Evolutionary conservation across 305 asterid genomes (phyloP), one percentile per base, ranked within the genome.

Genomic region (Solanum hybrid): DNA sequence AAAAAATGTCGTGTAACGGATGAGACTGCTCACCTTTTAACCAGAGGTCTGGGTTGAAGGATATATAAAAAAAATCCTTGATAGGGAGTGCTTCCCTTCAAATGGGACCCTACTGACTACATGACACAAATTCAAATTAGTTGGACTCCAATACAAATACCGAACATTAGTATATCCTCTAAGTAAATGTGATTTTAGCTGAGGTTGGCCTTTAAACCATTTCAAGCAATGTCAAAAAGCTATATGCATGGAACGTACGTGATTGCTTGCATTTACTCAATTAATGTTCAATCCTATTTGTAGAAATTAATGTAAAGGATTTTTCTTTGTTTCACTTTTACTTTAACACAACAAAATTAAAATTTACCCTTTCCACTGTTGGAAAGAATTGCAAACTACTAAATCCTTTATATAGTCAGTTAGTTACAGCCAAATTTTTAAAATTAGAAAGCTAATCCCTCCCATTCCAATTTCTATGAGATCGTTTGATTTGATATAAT

Each of bases 81-180:
- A 0, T 65, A 65, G 1, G 6, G 10, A 65, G 6, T 0, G 1
- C 0, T 65, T 65, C 12, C 12, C 12, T 5, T 0, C 13, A 6
- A 57, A 57, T 57, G 27, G 6, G 2, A 1, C 0, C 27, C 4
- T 57, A 57, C 10, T 14, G 1, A 6, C 27, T 8, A 65, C 3
- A 4, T 22, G 6, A 8, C 3, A 3, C 27, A 2, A 65, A 65
- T 65, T 8, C 73, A 22, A 65, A 65, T 22, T 65, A 65, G 1
- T 65, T 22, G 73, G 26, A 15, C n/a, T 51, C 8, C 9, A 51
- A 51, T 51, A 51, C n/a, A 6, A 17, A 17, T 51, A 51, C 3
- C n/a, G 22, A 17, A 51, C 10, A 51, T 14, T 45, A 51, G 68
- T 51, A 15, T 51, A 51, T 65, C 27, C 27, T 22, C 73, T 8